Evolutionary conservation across 768 basidiomycete species (phyloP).

Genomic region (Dictyophora rubrovolvata): DNA sequence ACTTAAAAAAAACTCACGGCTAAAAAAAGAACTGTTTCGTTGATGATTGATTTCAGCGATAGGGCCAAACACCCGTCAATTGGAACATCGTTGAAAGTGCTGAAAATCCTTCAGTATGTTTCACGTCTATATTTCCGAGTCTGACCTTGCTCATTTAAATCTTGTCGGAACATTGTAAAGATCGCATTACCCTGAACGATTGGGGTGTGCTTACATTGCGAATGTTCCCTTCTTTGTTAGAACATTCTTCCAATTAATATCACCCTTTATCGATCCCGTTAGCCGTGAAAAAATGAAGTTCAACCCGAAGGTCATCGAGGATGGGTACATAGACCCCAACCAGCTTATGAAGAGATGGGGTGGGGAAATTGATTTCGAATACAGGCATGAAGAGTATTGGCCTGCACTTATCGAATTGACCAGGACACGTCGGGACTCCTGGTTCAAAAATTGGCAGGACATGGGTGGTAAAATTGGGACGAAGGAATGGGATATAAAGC

Average conservation of each 20-base stretch:
- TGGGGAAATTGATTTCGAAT: constrained; percentile 57
- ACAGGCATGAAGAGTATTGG: constrained; percentile 72
- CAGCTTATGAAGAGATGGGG: constrained; percentile 69
- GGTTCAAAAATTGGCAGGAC: constrained; percentile 53
- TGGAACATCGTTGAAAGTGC: constrained; percentile 26
- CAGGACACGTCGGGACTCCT: constrained; percentile 35
- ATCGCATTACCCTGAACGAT: constrained; percentile 78
- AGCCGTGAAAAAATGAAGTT: constrained; percentile 69
- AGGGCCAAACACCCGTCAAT: constrained; percentile 49
- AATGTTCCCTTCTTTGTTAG: constrained; percentile 75
- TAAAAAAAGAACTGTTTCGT: constrained; percentile 42
- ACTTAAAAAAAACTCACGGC: background rate
- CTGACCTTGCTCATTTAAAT: constrained; percentile 47
- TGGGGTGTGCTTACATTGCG: constrained; percentile 61
- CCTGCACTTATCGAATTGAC: constrained; percentile 47
- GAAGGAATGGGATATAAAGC: constrained; percentile 74
- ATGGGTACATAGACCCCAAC: constrained; percentile 57
- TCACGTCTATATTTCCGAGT: constrained; percentile 29
- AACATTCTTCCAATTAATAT: constrained; percentile 68
- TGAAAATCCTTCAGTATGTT: constrained; percentile 6
- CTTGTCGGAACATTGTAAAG: no score
- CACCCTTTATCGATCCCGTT: constrained; percentile 75
- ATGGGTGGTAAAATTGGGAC: constrained; percentile 62
- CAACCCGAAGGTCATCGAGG: constrained; percentile 56
- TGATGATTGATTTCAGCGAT: constrained; percentile 74